phyloP scores from a whole-genome alignment of 495 filamentous ascomycete species.

The Astrothelium subdiscretum region DNA sequence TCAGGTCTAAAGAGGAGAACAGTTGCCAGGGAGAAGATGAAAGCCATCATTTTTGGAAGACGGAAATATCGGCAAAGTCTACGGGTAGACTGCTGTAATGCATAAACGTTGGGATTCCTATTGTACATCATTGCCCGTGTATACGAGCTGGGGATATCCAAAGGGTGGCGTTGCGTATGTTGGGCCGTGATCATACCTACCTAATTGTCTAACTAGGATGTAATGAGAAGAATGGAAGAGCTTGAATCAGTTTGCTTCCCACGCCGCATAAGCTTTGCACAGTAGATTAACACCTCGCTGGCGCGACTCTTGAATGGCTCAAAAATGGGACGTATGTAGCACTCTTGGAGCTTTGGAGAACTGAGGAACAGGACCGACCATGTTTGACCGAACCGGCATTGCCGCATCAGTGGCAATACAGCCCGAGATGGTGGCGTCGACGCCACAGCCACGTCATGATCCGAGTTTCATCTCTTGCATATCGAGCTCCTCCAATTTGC shows the following conservation, averaged over 20 bases:
- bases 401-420: not conserved
- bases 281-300: no score
- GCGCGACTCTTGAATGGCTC: no score
- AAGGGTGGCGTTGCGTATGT: no score
- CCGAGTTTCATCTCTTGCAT: not conserved
- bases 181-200: no score
- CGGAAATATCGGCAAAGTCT: not conserved
- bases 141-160: no score
- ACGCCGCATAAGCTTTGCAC: no score
- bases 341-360: no score
- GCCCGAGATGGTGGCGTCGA: no score
- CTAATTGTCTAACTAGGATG: not conserved
- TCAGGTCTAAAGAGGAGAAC: conserved; percentile 43
- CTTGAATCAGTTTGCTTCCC: no score
- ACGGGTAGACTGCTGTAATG: not conserved
- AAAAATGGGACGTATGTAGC: no score
- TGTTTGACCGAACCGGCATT: not conserved
- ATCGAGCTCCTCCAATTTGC: not conserved
- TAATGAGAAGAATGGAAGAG: no score
- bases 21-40: not conserved
- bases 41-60: not conserved
- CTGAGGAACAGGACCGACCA: no score
- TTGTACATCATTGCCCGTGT: not conserved
- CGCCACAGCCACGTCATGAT: not conserved
- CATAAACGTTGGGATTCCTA: not conserved